Conservation (phyloP, 192 early-diverging fungal genomes). For the Coemansia pectinata region DNA sequence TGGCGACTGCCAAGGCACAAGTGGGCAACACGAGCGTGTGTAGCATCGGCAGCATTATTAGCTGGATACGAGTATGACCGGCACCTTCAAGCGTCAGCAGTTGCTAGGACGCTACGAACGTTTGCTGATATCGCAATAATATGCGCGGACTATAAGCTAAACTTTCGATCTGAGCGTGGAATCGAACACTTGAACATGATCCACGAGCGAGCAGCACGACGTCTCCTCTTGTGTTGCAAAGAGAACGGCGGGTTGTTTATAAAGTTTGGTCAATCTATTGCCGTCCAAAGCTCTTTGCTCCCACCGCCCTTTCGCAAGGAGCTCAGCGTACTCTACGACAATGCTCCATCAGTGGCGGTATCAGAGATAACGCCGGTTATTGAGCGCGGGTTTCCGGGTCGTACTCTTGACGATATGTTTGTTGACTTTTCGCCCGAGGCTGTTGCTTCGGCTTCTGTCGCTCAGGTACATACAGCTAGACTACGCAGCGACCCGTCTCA, state of each 20-base stretch:
- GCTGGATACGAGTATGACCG: slow-evolving; percentile 45
- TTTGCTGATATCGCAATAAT: slow-evolving; percentile 36
- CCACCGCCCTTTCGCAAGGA: slow-evolving; percentile 61
- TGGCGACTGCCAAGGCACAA: not conserved
- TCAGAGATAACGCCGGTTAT: slow-evolving; percentile 66
- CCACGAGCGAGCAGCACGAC: slow-evolving; percentile 70
- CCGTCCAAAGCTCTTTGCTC: slow-evolving; percentile 64
- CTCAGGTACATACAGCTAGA: slow-evolving; percentile 77
- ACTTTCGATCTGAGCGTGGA: slow-evolving; percentile 67
- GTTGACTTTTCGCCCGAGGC: slow-evolving; percentile 66
- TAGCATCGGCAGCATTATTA: slow-evolving; percentile 3
- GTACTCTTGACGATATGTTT: slow-evolving; percentile 65
- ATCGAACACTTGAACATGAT: slow-evolving; percentile 61
- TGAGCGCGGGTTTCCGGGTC: slow-evolving; percentile 62
- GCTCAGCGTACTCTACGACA: slow-evolving; percentile 74
- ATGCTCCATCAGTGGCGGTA: slow-evolving; percentile 76
- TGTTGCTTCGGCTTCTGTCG: slow-evolving; percentile 89
- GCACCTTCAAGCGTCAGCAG: slow-evolving; percentile 39
- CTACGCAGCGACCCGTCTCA: slow-evolving; percentile 60
- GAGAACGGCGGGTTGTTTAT: slow-evolving; percentile 90
- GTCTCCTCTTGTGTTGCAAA: slow-evolving; percentile 75
- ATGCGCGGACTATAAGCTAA: slow-evolving; percentile 74
- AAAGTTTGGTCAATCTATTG: slow-evolving; percentile 83
- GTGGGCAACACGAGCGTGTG: slow-evolving; percentile 1
- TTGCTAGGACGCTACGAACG: slow-evolving; percentile 43